Base-by-base conservation (phyloP, 176 grass and related monocot genomes). In the Panicum miliaceum region DNA sequence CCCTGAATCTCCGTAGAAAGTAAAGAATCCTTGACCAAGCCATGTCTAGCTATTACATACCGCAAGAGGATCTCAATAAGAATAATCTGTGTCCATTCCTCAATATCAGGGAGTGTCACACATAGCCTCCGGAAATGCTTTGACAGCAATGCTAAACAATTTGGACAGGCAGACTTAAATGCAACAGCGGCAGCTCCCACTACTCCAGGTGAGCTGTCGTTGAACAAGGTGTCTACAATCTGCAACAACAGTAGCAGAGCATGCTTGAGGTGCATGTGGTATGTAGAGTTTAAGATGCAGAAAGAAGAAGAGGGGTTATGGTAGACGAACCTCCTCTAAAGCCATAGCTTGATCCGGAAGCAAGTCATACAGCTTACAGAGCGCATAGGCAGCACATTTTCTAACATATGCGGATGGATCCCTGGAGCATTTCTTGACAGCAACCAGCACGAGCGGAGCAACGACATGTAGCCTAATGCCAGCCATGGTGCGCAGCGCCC, bases 401-500 rank as follows among this genome's bases (percentile, higher is more conserved):
- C 96, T 90, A 19, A 98, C 93, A 78, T 95, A 98, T 6, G 96
- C 77, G 0, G 96, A 95, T 16, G 96, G 93, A 87, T 94, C 93
- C 76, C 93, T 93, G 34, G 91, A 87, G 53, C 93, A 95, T 82
- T 95, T 94, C 81, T 88, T 92, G 26, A 95, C 80, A 58, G 93
- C 87, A 60, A 84, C 76, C 74, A 98, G 86, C 10, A 98, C 83
- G 34, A 98, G 87, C 68, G 96, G 93, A 68, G 93, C 91, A 37
- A 98, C 89, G 7, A 92, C 87, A 54, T 93, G 96, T 22, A 98
- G 84, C 40, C 93, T 87, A 51, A 98, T 98, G 69, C 93, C 93
- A 68, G 93, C 90, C 93, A 98, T 95, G 58, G 96, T 92, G 65
- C 96, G 93, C 16, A 98, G 85, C 12, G 96, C 96, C 91, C 96